Conservation (phyloP, 257 asterid species). For the Nyctanthes arbortristis region DNA sequence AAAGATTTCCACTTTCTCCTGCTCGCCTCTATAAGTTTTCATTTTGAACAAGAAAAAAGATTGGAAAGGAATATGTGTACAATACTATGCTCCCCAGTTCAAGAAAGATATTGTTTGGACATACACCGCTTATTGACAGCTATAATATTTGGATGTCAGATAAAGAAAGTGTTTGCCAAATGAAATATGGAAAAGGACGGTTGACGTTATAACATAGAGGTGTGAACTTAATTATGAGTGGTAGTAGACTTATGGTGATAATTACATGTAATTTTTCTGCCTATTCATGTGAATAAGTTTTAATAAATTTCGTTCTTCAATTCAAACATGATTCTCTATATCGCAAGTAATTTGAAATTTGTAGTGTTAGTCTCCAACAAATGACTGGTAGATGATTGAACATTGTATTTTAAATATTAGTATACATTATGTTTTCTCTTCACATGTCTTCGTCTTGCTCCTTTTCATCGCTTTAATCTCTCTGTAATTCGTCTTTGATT, state of each 20-base stretch:
- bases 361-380: neutral
- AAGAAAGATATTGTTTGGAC: neutral
- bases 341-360: neutral
- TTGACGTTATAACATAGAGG: neutral
- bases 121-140: neutral
- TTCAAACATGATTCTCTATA: neutral
- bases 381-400: neutral
- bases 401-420: neutral
- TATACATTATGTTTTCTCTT: neutral
- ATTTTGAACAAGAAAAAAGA: neutral
- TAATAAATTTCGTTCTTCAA: neutral
- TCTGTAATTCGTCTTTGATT: slow-evolving; percentile 3
- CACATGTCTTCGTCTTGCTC: neutral
- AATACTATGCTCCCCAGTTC: neutral
- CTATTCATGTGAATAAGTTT: neutral
- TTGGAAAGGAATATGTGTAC: neutral
- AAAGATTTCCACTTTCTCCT: neutral
- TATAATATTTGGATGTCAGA: neutral
- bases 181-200: neutral
- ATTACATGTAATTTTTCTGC: no score
- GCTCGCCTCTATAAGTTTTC: neutral
- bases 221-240: neutral
- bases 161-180: neutral
- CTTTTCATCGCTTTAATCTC: neutral
- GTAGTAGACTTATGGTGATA: neutral